These are phyloP conservation scores for Decorospora gaudefroyi DNA, from an alignment of 2,329 filamentous ascomycete genomes.

Conservation along the genomic window DNA sequence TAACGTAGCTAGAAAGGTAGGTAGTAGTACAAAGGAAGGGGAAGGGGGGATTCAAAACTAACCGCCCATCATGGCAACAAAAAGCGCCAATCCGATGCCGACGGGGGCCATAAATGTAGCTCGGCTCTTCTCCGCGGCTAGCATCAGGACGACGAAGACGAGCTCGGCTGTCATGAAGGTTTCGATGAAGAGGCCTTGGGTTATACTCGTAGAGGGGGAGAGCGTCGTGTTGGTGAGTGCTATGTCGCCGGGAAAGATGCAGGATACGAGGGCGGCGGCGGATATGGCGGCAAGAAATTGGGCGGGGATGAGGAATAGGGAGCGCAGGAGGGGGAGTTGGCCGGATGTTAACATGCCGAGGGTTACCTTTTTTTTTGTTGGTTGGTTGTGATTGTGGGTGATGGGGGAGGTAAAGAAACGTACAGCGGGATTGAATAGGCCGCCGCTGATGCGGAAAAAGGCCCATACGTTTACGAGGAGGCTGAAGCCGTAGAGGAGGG, in stretches of 20 bases:
- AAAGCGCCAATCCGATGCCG: constrained; percentile 28
- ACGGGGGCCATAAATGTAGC: constrained; percentile 31
- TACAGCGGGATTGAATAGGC: constrained; percentile 28
- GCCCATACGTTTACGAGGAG: constrained; percentile 41
- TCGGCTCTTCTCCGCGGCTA: constrained; percentile 39
- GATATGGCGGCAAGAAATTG: constrained; percentile 34
- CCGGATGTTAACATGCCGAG: constrained; percentile 32
- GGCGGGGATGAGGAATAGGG: constrained; percentile 25
- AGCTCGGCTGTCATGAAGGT: constrained; percentile 32
- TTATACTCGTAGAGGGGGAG: constrained; percentile 22
- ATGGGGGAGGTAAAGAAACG: constrained; percentile 1
- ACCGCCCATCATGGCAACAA: constrained; percentile 38
- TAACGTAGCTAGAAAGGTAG: too few relatives aligned
- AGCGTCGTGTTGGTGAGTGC: constrained; percentile 28
- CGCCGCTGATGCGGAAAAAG: constrained; percentile 39
- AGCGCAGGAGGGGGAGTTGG: constrained; percentile 22
- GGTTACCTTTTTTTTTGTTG: too few relatives aligned
- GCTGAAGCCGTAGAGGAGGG: constrained; percentile 38
- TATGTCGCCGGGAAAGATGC: constrained; percentile 32
- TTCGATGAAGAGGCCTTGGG: constrained; percentile 27
- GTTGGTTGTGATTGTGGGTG: too few relatives aligned
- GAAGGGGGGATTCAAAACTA: constrained; percentile 1
- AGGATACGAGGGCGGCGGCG: constrained; percentile 29
- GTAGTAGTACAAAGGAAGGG: too few relatives aligned
- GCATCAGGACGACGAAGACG: constrained; percentile 35